phyloP scores from a whole-genome alignment of 345 rosid genomes.

The Excoecaria cochinchinensis region DNA sequence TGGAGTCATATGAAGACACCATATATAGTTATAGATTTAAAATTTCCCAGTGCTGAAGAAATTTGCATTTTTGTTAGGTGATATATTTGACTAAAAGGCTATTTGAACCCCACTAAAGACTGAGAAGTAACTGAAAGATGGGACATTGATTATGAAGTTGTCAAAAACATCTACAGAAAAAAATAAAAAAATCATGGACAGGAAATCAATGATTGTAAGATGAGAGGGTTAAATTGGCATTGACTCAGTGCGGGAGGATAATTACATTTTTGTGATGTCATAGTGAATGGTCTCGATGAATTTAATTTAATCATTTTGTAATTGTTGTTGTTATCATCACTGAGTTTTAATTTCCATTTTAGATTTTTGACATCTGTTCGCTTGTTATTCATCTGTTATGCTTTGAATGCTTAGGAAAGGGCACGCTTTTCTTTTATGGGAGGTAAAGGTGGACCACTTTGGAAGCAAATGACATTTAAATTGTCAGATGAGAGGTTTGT shows the following conservation, averaged over 20 bases:
- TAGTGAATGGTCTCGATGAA: neutral
- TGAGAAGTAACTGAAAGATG: neutral
- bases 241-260: neutral
- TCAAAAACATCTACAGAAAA: too few relatives aligned
- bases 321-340: neutral
- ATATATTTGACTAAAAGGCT: neutral
- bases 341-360: neutral
- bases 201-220: neutral
- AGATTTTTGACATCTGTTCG: constrained; percentile 6
- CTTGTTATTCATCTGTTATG: constrained; percentile 11
- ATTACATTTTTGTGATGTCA: neutral
- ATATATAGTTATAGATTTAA: neutral
- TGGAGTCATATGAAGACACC: neutral
- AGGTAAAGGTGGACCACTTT: constrained; percentile 89
- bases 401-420: constrained; percentile 52
- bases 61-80: neutral
- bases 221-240: neutral
- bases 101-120: neutral
- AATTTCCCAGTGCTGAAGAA: neutral
- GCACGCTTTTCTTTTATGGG: constrained; percentile 97
- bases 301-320: too few relatives aligned
- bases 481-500: constrained; percentile 70
- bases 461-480: constrained; percentile 87
- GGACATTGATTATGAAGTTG: neutral
- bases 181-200: too few relatives aligned